Percentiles rank a stretch among this genome's conserved stretches.
Evolutionary conservation across 257 asterid genomes (phyloP).

Genomic region (Paraleonurus japonicus): DNA sequence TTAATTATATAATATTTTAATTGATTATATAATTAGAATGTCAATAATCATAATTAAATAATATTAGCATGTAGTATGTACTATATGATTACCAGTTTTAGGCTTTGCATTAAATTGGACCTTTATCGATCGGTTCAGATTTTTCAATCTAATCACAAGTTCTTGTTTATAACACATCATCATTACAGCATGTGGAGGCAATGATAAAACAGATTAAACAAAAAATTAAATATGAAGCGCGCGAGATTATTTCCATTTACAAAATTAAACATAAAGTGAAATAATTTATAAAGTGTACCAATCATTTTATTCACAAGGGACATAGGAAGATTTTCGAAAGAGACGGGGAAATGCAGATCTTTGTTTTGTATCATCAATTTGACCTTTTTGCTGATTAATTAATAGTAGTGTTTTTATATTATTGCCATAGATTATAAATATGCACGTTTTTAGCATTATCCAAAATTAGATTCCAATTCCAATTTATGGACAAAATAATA

Average conservation of each 20-base stretch:
- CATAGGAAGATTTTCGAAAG: not conserved
- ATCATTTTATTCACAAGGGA: not conserved
- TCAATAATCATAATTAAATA: no score
- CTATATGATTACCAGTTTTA: no score
- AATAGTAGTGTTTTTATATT: not conserved
- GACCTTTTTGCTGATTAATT: not conserved
- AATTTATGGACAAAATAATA: no score
- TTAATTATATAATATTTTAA: no score
- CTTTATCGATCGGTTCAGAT: no score
- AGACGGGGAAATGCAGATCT: not conserved
- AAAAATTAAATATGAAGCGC: not conserved
- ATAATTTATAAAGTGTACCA: not conserved
- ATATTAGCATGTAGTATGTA: no score
- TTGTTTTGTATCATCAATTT: not conserved
- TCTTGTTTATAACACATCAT: not conserved
- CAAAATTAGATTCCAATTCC: conserved; percentile 1
- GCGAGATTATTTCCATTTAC: not conserved
- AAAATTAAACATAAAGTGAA: not conserved
- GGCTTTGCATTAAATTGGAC: no score
- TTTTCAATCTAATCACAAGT: not conserved
- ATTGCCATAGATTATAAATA: not conserved
- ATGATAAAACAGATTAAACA: not conserved
- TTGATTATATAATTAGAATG: no score
- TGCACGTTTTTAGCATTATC: not conserved
- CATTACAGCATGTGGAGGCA: not conserved